Conservation (phyloP, 169 alveolate genomes). For the Plasmodium gallinaceum region DNA sequence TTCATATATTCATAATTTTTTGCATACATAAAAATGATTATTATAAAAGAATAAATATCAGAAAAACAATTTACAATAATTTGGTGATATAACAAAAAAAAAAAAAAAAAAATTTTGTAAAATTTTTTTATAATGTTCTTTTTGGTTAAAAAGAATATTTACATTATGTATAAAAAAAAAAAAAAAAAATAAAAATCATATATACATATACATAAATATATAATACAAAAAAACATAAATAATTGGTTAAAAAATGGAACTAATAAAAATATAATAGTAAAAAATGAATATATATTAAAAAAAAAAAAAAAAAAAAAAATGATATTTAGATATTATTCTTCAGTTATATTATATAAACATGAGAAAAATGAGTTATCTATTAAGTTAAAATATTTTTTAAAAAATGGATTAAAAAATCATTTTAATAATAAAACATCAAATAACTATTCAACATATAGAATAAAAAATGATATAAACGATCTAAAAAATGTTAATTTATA, state of each 20-base stretch:
- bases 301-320: constrained; percentile 29
- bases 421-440: neutral
- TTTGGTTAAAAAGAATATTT: too few relatives aligned
- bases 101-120: too few relatives aligned
- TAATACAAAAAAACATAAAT: too few relatives aligned
- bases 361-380: constrained; percentile 15
- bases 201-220: neutral
- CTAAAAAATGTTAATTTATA: neutral
- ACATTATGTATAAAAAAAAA: too few relatives aligned
- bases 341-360: constrained; percentile 24
- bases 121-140: too few relatives aligned
- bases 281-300: constrained; percentile 1
- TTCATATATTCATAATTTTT: neutral
- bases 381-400: constrained; percentile 6
- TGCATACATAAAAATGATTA: neutral
- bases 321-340: constrained; percentile 36
- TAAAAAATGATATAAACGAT: neutral
- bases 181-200: neutral
- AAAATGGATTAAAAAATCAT: constrained; percentile 1
- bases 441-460: constrained; percentile 8
- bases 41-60: too few relatives aligned
- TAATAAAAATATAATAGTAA: neutral
- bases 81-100: too few relatives aligned
- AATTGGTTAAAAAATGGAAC: neutral
- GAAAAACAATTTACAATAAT: too few relatives aligned